These are phyloP conservation scores for Cercophora sp. DNA, from an alignment of 495 filamentous ascomycete genomes.

Conservation along the genomic window DNA sequence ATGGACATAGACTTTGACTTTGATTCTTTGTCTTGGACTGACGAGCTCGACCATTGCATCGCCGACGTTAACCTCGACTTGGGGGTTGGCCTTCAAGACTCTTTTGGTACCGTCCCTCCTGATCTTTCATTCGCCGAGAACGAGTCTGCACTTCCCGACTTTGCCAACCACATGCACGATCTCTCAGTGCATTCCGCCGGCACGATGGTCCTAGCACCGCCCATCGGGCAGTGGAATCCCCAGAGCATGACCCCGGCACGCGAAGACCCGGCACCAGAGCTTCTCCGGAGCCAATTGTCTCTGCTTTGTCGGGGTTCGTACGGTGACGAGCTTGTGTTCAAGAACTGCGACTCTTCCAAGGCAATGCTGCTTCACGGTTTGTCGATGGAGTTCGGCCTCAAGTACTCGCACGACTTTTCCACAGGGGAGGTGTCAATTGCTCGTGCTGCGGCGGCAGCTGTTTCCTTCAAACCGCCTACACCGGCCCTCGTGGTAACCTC, in stretches of 20 bases:
- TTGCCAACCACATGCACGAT: not conserved
- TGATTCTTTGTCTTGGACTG: slow-evolving; percentile 18
- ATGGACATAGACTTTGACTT: slow-evolving; percentile 22
- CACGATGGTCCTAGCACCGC: not conserved
- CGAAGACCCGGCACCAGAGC: slow-evolving; percentile 12
- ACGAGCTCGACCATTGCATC: slow-evolving; percentile 13
- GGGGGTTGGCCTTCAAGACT: not conserved
- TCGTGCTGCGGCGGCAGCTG: slow-evolving; percentile 4
- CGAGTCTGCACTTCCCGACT: slow-evolving; percentile 16
- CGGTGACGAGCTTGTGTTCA: slow-evolving; percentile 29
- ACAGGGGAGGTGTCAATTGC: slow-evolving; percentile 19
- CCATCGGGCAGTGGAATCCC: not conserved
- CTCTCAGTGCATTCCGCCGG: not conserved
- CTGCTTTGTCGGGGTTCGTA: slow-evolving; percentile 25
- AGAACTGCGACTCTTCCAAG: slow-evolving; percentile 27
- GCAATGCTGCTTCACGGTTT: slow-evolving; percentile 22
- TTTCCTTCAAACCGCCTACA: slow-evolving; percentile 4
- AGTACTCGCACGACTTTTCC: slow-evolving; percentile 21
- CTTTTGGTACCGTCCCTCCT: not conserved
- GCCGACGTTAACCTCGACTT: slow-evolving; percentile 6
- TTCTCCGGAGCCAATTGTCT: slow-evolving; percentile 24
- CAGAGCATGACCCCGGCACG: not conserved
- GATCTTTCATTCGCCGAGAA: slow-evolving; percentile 29
- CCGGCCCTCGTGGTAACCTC: not conserved
- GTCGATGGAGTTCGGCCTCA: slow-evolving; percentile 24